These are phyloP conservation scores for Phyllostachys edulis DNA, from an alignment of 176 grass and related monocot genomes.

Conservation along the genomic window DNA sequence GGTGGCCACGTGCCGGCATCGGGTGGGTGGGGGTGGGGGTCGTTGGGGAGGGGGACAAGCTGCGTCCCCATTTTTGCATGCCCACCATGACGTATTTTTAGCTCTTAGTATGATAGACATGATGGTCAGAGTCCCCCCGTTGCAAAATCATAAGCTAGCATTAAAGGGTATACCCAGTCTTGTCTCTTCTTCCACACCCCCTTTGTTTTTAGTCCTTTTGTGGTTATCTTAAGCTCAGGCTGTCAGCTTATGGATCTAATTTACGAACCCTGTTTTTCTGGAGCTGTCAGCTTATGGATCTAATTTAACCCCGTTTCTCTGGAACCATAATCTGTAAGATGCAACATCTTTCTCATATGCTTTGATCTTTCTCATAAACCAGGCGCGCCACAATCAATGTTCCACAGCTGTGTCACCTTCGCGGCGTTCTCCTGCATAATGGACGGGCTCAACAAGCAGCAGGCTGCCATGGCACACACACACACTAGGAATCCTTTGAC, in stretches of 20 bases:
- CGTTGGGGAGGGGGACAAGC: too few species aligned
- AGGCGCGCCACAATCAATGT: constrained; percentile 74
- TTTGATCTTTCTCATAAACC: constrained; percentile 16
- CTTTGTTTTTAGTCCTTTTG: background rate
- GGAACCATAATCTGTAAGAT: background rate
- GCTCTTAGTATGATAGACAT: background rate
- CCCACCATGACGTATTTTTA: background rate
- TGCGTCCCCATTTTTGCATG: too few species aligned
- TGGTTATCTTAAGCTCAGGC: background rate
- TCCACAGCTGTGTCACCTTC: constrained; percentile 80
- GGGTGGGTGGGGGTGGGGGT: too few species aligned
- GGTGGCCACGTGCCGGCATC: too few species aligned
- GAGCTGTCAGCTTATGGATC: background rate
- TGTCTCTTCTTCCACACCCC: background rate
- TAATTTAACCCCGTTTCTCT: background rate
- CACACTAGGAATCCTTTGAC: background rate
- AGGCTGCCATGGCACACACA: constrained; percentile 58
- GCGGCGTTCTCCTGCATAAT: constrained; percentile 82
- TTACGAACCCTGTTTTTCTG: background rate
- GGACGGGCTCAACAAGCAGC: constrained; percentile 84
- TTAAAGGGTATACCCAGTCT: background rate
- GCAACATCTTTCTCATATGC: background rate
- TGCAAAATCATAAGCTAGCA: background rate
- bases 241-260: background rate
- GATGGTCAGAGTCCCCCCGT: background rate